phyloP scores from a whole-genome alignment of 768 basidiomycete genomes.

The Serendipita indica region DNA sequence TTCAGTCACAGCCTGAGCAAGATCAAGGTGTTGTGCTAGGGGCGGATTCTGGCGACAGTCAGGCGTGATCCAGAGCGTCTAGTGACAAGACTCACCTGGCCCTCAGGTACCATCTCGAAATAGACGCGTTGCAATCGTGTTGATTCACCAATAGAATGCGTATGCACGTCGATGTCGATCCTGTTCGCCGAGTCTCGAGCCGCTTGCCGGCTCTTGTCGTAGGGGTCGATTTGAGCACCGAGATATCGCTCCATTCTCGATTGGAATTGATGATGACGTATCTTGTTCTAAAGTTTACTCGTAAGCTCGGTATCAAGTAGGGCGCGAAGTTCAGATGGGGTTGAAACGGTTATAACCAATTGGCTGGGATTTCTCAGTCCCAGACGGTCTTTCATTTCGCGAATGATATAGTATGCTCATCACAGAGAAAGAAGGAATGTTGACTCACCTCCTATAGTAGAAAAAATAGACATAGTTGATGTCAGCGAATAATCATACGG shows the following conservation, averaged over 20 bases:
- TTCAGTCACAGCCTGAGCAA: background rate
- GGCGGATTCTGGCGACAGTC: background rate
- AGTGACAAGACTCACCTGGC: background rate
- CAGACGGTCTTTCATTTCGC: conserved; percentile 23
- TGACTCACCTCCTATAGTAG: conserved; percentile 29
- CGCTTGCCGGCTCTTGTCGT: background rate
- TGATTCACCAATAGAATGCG: background rate
- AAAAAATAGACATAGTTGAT: background rate
- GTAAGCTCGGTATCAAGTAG: background rate
- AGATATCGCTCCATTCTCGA: conserved; percentile 6
- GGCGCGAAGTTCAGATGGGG: background rate
- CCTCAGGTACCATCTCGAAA: conserved; percentile 1
- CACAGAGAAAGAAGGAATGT: conserved; percentile 17
- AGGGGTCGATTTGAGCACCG: background rate
- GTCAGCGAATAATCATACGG: conserved; percentile 2
- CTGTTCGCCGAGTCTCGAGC: background rate
- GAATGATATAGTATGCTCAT: conserved; percentile 54
- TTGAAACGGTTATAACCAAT: conserved; percentile 1
- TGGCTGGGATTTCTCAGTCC: conserved; percentile 4
- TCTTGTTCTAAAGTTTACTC: background rate
- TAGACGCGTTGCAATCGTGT: conserved; percentile 1
- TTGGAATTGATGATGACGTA: background rate
- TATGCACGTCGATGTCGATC: background rate
- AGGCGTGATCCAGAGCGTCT: background rate
- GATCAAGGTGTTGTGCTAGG: background rate